phyloP scores from a whole-genome alignment of 139 green algal species.

The Edaphochlamys debaryana region DNA sequence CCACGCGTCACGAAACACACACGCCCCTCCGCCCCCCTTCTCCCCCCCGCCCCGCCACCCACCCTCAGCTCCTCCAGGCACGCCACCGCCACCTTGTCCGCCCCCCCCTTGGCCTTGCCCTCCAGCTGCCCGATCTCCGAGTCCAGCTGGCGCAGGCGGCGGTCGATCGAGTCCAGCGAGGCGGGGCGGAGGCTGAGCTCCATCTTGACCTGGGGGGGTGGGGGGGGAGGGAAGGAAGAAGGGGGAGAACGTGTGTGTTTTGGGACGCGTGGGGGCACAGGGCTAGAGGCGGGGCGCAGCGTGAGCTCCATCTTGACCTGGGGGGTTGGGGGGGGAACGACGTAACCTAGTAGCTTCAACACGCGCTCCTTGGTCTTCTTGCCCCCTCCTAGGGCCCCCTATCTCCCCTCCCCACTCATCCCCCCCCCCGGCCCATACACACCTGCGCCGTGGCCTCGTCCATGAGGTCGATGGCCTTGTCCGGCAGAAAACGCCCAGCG shows the following conservation, averaged over 20 bases:
- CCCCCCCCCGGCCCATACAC: background rate
- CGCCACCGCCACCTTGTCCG: slow-evolving; percentile 38
- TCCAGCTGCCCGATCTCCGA: slow-evolving; percentile 38
- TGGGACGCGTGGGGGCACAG: too few species aligned
- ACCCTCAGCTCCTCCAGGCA: slow-evolving; percentile 48
- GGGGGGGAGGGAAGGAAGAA: background rate
- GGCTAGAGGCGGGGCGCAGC: too few species aligned
- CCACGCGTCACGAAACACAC: background rate
- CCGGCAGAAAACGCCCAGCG: slow-evolving; percentile 87
- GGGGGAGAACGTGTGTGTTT: background rate
- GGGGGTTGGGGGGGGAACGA: background rate
- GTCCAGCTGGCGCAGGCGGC: slow-evolving; percentile 50
- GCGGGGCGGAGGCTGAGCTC: slow-evolving; percentile 57
- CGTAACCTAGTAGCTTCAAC: too few species aligned
- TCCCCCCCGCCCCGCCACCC: background rate
- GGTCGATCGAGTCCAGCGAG: slow-evolving; percentile 57
- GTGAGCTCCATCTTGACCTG: too few species aligned
- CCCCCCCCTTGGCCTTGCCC: slow-evolving; percentile 17
- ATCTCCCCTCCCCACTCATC: too few species aligned
- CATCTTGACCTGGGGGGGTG: slow-evolving; percentile 64
- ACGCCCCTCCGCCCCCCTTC: background rate
- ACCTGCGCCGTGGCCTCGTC: slow-evolving; percentile 94
- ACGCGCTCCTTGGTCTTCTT: too few species aligned
- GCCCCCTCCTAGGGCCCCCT: too few species aligned
- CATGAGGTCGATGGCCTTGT: slow-evolving; percentile 96